A percentile compares a stretch with the other conserved stretches of the same genome.
Evolutionary conservation across 1,139 yeast species (phyloP).

Genomic region (Hyphopichia pseudoburtonii): DNA sequence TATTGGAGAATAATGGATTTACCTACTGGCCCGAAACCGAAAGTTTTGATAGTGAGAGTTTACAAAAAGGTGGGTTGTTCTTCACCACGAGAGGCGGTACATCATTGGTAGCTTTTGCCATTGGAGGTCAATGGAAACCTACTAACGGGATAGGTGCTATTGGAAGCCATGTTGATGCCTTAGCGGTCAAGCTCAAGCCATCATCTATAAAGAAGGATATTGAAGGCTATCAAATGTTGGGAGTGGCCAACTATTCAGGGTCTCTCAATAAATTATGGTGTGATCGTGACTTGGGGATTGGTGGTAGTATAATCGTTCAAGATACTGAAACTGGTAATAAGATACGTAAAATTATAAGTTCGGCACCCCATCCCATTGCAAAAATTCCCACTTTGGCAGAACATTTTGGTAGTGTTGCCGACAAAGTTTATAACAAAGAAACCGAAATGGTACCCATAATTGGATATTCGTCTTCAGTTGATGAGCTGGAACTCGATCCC

Average conservation of each 20-base stretch:
- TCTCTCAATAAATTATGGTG: slow-evolving; percentile 37
- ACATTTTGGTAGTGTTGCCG: slow-evolving; percentile 37
- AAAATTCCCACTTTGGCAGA: slow-evolving; percentile 45
- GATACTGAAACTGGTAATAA: slow-evolving; percentile 20
- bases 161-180: slow-evolving; percentile 46
- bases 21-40: slow-evolving; percentile 21
- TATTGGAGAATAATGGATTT: slow-evolving; percentile 53
- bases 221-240: slow-evolving; percentile 43
- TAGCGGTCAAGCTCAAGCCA: slow-evolving; percentile 42
- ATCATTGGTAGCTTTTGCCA: slow-evolving; percentile 39
- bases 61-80: slow-evolving; percentile 22
- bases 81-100: slow-evolving; percentile 38
- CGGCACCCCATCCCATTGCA: slow-evolving; percentile 41
- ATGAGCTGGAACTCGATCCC: slow-evolving; percentile 15
- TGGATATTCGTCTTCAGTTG: slow-evolving; percentile 30
- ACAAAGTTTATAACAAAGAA: slow-evolving; percentile 36
- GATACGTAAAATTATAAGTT: slow-evolving; percentile 29
- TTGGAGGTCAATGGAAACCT: slow-evolving; percentile 43
- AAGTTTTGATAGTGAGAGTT: slow-evolving; percentile 11
- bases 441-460: slow-evolving; percentile 45
- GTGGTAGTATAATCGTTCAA: slow-evolving; percentile 40
- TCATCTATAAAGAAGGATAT: slow-evolving; percentile 27
- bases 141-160: slow-evolving; percentile 38
- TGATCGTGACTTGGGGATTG: slow-evolving; percentile 48
- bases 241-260: slow-evolving; percentile 47